Conservation (phyloP, 352 stramenopile genomes). For the Plasmopara viticola region DNA sequence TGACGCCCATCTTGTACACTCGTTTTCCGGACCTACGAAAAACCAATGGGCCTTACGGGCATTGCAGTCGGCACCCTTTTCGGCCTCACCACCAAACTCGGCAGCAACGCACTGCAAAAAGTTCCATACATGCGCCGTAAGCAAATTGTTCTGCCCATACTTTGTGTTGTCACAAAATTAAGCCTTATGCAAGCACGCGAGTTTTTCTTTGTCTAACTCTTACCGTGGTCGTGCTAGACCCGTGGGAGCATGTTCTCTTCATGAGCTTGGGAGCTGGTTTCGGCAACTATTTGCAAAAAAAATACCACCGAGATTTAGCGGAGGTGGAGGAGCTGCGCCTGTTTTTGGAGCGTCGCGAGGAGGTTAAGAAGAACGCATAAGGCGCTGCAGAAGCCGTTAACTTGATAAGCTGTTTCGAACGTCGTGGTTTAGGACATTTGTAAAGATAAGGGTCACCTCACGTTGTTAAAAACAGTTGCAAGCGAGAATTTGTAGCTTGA, state of each 20-base stretch:
- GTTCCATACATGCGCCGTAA: constrained; percentile 78
- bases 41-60: constrained; percentile 64
- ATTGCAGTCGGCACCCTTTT: constrained; percentile 61
- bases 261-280: constrained; percentile 55
- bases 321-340: constrained; percentile 71
- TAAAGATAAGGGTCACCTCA: too few species aligned
- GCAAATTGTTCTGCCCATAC: constrained; percentile 13
- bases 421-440: background rate
- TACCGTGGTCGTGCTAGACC: constrained; percentile 33
- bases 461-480: too few species aligned
- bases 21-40: background rate
- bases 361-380: constrained; percentile 49
- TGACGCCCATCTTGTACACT: too few species aligned
- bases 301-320: constrained; percentile 65
- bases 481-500: too few species aligned
- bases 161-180: background rate
- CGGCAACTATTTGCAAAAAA: constrained; percentile 64
- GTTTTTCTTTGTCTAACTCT: constrained; percentile 1
- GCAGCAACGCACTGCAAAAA: constrained; percentile 79
- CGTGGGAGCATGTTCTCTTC: constrained; percentile 76
- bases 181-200: background rate
- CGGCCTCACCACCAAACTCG: constrained; percentile 76
- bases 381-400: background rate
- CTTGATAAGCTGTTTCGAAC: constrained; percentile 10
- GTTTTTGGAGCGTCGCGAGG: constrained; percentile 58